Evolutionary conservation across 352 stramenopile genomes (phyloP).

Genomic region (Phytophthora tentaculata): DNA sequence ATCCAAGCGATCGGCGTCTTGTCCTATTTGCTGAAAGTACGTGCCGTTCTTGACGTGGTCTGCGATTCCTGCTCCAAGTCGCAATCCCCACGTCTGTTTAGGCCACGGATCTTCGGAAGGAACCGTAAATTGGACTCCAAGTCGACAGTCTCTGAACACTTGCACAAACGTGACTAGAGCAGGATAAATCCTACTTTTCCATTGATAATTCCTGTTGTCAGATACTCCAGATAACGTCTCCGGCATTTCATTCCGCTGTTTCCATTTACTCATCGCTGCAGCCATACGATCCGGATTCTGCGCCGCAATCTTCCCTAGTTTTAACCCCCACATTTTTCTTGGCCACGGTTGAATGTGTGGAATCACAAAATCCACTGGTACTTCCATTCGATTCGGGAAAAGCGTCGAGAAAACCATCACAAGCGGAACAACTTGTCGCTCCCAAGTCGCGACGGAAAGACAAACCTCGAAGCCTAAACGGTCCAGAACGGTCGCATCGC

Average conservation of each 20-base stretch:
- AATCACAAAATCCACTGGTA: constrained; percentile 28
- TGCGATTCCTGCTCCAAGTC: constrained; percentile 25
- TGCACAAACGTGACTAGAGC: constrained; percentile 31
- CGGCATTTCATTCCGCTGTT: not conserved
- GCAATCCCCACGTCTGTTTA: constrained; percentile 28
- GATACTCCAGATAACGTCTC: constrained; percentile 10
- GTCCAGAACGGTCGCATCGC: constrained; percentile 20
- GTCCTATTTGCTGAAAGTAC: constrained; percentile 37
- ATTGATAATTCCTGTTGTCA: constrained; percentile 16
- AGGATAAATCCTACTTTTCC: constrained; percentile 28
- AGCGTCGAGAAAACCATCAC: constrained; percentile 28
- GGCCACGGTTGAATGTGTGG: constrained; percentile 33
- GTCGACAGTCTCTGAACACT: constrained; percentile 32
- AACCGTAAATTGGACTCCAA: constrained; percentile 30
- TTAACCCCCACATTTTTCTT: constrained; percentile 29
- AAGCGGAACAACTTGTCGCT: constrained; percentile 26
- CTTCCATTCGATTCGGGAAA: constrained; percentile 8
- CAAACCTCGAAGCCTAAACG: constrained; percentile 30
- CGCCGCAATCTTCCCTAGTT: constrained; percentile 23
- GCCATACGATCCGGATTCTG: constrained; percentile 24
- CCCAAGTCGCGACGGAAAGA: constrained; percentile 32
- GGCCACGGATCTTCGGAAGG: constrained; percentile 34
- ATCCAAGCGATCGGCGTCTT: constrained; percentile 29
- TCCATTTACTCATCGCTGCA: constrained; percentile 17
- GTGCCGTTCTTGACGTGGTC: constrained; percentile 25